Evolutionary conservation across 805 yeast genomes (phyloP), one percentile per base, ranked within the genome.

Genomic region (Starmerella lactis-condensi): DNA sequence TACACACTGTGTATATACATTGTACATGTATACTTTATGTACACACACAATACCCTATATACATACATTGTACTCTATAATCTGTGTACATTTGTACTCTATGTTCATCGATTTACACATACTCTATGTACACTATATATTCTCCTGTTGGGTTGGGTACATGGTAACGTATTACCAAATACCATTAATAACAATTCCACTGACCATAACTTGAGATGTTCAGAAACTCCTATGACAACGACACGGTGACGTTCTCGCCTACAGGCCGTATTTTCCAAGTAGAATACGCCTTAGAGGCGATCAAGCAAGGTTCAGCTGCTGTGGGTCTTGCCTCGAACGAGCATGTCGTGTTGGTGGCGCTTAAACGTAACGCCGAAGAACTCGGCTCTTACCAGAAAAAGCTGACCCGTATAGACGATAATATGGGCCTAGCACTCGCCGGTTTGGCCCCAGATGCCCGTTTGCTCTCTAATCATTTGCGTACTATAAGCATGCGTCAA

Each of bases 401-500:
- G 53, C 65, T 89, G 46, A 75, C 85, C 52, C 74, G 77, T 51
- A 73, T 91, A 35, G 99, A 89, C 53, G 75, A 74, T 39, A 96
- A 89, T 53, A 58, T 89, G 65, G 99, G 96, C 21, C 65, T 89
- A 41, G 94, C 94, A 1, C 64, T 89, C 34, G 94, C 99, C 1
- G 99, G 99, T 7, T 68, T 89, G 47, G 95, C 96, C 1, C 96
- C 99, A 12, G 99, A 89, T 52, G 98, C 96, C 16, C 67, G 99
- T 43, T 92, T 89, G 23, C 64, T 89, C 44, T 73, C 92, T 30
- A 89, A 81, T 51, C 83, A 62, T 55, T 61, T 89, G 46, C 71
- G 96, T 53, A 82, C 79, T 46, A 89, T 83, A 48, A 91, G 95
- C 31, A 75, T 85, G 73, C 68, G 74, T 41, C 75, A 85, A 21